These are phyloP conservation scores for Stemphylium vesicarium DNA, from an alignment of 2,329 filamentous ascomycete species.

Conservation along the genomic window DNA sequence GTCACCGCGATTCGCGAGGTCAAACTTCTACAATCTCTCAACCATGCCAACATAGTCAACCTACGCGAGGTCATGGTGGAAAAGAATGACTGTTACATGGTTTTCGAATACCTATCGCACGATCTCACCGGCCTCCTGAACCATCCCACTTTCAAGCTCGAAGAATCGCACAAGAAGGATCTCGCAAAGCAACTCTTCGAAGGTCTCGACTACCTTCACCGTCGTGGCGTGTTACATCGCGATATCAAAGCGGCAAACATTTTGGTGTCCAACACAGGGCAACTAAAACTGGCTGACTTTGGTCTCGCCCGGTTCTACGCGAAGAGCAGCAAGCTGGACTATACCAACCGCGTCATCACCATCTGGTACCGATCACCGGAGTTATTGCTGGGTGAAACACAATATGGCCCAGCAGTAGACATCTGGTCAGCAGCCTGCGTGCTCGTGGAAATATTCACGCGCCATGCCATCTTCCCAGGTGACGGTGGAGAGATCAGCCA, in stretches of 20 bases:
- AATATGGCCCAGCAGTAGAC: constrained; percentile 96
- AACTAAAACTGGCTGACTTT: constrained; percentile 94
- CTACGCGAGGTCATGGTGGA: constrained; percentile 97
- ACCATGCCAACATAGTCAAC: constrained; percentile 81
- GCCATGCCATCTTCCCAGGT: constrained; percentile 91
- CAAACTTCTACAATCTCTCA: constrained; percentile 85
- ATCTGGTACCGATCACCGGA: constrained; percentile 99
- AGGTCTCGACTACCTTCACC: constrained; percentile 91
- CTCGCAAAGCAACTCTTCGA: constrained; percentile 92
- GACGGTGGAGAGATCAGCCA: constrained; percentile 96
- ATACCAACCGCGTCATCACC: constrained; percentile 97
- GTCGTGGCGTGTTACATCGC: constrained; percentile 89
- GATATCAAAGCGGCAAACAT: constrained; percentile 99
- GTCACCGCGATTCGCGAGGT: constrained; percentile 91
- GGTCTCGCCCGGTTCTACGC: constrained; percentile 95
- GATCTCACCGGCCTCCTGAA: constrained; percentile 95
- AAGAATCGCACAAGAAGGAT: constrained; percentile 87
- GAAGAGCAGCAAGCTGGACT: constrained; percentile 89
- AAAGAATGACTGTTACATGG: constrained; percentile 98
- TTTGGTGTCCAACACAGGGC: constrained; percentile 85
- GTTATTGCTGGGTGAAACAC: constrained; percentile 86
- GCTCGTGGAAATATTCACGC: constrained; percentile 93
- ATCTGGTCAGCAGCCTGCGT: constrained; percentile 98
- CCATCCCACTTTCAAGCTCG: constrained; percentile 87
- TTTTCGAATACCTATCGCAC: constrained; percentile 97